Evolutionary conservation across 163 green algal species (phyloP).

Genomic region (Picocystis sp.): DNA sequence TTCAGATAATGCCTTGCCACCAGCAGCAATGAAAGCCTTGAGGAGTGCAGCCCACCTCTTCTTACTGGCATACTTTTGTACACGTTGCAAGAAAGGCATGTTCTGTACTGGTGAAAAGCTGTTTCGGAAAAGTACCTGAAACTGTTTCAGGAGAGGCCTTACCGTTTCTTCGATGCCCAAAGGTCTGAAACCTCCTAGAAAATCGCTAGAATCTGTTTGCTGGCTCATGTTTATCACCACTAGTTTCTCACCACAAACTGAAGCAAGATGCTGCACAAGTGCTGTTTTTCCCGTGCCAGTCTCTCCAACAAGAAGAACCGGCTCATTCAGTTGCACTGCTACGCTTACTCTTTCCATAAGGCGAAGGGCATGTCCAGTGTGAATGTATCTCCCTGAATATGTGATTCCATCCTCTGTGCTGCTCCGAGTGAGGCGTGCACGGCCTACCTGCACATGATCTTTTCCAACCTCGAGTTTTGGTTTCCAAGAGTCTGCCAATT

Average conservation of each 20-base stretch:
- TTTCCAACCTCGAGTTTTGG: too few relatives aligned
- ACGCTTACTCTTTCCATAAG: constrained; percentile 69
- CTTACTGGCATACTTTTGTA: constrained; percentile 46
- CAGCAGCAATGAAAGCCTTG: constrained; percentile 53
- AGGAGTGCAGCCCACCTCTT: constrained; percentile 70
- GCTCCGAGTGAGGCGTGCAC: too few relatives aligned
- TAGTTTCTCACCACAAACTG: constrained; percentile 38
- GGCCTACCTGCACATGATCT: too few relatives aligned
- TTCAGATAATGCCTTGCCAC: too few relatives aligned
- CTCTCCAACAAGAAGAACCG: constrained; percentile 90
- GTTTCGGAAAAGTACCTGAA: constrained; percentile 46
- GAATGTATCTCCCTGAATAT: not conserved
- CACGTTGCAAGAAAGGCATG: constrained; percentile 57
- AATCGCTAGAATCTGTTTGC: constrained; percentile 84
- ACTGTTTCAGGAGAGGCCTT: constrained; percentile 58
- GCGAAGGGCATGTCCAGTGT: constrained; percentile 16
- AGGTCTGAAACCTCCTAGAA: constrained; percentile 90
- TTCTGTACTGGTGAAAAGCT: constrained; percentile 71
- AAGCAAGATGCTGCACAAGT: constrained; percentile 59
- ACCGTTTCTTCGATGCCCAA: constrained; percentile 53
- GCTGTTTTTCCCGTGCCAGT: constrained; percentile 95
- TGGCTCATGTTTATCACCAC: constrained; percentile 93
- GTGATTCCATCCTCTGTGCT: too few relatives aligned
- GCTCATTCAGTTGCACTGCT: constrained; percentile 44
- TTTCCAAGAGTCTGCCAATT: too few relatives aligned